Percentiles rank a stretch among this genome's conserved stretches.
Conservation (phyloP, 1,284 basidiomycete genomes). For the Cutaneotrichosporon daszewskae region DNA sequence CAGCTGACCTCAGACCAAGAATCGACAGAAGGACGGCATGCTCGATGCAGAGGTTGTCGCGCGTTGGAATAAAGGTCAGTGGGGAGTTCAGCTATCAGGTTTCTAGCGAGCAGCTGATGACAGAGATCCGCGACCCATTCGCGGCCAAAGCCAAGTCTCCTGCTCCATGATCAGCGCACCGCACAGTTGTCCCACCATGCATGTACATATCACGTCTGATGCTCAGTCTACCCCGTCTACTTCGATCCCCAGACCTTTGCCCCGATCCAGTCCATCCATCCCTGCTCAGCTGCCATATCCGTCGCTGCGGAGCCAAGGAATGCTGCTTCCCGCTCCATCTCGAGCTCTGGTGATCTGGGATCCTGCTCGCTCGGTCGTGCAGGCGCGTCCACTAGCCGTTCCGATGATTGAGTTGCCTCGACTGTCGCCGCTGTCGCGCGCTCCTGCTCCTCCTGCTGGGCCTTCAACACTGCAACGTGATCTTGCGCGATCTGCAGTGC, state of each 20-base stretch:
- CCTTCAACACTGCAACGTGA: conserved; percentile 18
- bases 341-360: neutral
- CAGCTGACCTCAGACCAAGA: conserved; percentile 4
- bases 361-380: no score
- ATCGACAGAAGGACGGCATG: conserved; percentile 9
- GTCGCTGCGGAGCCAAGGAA: no score
- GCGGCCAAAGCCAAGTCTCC: neutral
- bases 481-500: conserved; percentile 33
- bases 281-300: no score
- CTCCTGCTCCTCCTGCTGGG: conserved; percentile 16
- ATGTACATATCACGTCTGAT: conserved; percentile 2
- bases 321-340: neutral
- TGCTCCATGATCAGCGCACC: neutral
- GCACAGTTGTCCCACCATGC: neutral
- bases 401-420: no score
- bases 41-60: conserved; percentile 34
- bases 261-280: conserved; percentile 1
- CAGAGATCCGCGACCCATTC: conserved; percentile 39
- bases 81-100: neutral
- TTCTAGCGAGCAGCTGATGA: conserved; percentile 11
- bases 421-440: conserved; percentile 3
- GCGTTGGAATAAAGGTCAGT: conserved; percentile 39
- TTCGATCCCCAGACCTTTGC: neutral
- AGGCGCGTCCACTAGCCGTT: no score
- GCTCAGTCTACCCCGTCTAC: neutral